A percentile compares a stretch with the other conserved stretches of the same genome.
phyloP scores from a whole-genome alignment of 306 rosid species.

The Trifolium repens region DNA sequence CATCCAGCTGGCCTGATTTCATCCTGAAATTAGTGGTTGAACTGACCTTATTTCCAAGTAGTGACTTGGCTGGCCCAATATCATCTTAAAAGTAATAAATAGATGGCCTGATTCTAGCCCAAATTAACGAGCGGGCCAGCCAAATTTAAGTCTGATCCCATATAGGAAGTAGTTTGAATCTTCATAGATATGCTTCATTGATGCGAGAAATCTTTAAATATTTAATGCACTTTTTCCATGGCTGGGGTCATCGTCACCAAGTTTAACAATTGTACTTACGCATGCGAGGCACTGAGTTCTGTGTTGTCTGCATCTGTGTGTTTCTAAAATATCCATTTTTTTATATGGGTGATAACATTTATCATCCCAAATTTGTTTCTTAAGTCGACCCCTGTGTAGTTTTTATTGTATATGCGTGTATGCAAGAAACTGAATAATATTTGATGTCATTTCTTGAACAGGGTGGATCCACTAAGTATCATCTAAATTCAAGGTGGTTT shows the following conservation, averaged over 20 bases:
- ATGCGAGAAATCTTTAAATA: conserved; percentile 10
- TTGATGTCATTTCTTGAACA: conserved; percentile 50
- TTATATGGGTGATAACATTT: conserved; percentile 21
- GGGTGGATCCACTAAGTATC: conserved; percentile 96
- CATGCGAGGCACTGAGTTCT: conserved; percentile 3
- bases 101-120: conserved; percentile 5
- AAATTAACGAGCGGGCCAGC: conserved; percentile 8
- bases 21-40: conserved; percentile 7
- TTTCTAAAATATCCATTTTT: conserved; percentile 23
- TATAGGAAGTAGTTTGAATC: conserved; percentile 26
- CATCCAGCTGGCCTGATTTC: conserved; percentile 6
- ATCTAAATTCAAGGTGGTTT: conserved; percentile 88
- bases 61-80: conserved; percentile 5
- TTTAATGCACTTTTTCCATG: conserved; percentile 20
- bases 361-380: conserved; percentile 15
- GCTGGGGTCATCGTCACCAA: conserved; percentile 28
- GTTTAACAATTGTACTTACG: conserved; percentile 18
- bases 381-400: conserved; percentile 31
- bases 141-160: conserved; percentile 21
- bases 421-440: conserved; percentile 40
- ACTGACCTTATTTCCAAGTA: conserved; percentile 8
- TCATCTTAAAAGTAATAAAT: conserved; percentile 12
- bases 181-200: conserved; percentile 3
- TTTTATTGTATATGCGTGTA: conserved; percentile 15
- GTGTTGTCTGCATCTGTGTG: conserved; percentile 33